Conservation (phyloP, 1,139 yeast species). For the Kodamaea sp. region DNA sequence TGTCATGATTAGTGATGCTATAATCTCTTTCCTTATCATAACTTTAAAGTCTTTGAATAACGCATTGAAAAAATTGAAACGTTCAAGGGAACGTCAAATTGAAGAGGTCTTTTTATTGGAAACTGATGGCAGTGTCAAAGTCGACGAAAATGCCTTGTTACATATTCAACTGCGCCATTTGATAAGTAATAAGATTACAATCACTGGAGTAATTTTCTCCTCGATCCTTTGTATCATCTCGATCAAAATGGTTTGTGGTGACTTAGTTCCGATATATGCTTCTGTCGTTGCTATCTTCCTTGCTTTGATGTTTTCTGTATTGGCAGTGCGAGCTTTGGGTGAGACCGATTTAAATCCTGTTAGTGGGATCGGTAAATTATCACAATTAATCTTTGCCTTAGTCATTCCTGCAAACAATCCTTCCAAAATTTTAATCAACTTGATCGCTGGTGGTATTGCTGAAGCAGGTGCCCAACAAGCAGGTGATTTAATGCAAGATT, state of each 20-base stretch:
- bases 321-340: constrained; percentile 92
- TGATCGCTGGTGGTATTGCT: constrained; percentile 94
- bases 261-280: constrained; percentile 67
- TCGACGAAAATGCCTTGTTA: constrained; percentile 2
- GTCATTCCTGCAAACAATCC: constrained; percentile 76
- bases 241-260: constrained; percentile 65
- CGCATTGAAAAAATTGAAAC: constrained; percentile 7
- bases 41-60: constrained; percentile 40
- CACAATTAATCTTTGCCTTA: constrained; percentile 82
- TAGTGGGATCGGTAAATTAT: constrained; percentile 90
- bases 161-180: constrained; percentile 35
- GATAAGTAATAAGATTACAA: constrained; percentile 48
- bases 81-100: neutral
- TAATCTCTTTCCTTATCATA: constrained; percentile 73
- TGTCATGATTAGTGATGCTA: constrained; percentile 90
- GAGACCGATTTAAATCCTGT: constrained; percentile 97
- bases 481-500: constrained; percentile 95
- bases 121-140: neutral
- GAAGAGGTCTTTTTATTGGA: neutral
- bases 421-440: constrained; percentile 75
- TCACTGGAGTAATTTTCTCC: constrained; percentile 61
- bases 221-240: constrained; percentile 63
- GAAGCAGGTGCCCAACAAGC: constrained; percentile 99
- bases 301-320: constrained; percentile 73
- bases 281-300: constrained; percentile 63